Evolutionary conservation across 768 basidiomycete species (phyloP), one percentile per base, ranked within the genome.

Genomic region (Mycena belliarum): DNA sequence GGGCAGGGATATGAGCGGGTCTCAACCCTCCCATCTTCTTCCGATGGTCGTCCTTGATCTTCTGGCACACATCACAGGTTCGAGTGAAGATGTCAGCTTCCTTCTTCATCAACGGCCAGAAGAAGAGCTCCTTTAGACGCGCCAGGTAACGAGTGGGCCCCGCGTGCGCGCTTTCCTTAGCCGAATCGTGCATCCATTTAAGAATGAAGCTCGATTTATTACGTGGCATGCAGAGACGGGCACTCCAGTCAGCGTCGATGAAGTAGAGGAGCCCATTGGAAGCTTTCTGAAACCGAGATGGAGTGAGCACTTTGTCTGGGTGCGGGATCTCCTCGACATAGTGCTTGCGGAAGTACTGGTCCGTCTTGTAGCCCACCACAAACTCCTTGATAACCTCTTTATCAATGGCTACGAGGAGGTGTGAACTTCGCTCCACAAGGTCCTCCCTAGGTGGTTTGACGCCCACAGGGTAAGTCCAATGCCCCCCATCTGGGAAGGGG

Each of bases 191-290:
- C 0, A 44, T 26, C n/a, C 23, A 26, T n/a, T 44, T 33, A 1
- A 52, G 12, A 0, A 52, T 16, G 7, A 2, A 14, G 7, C 72
- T 60, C 9, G 62, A n/a, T 56, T 15, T 55, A 57, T 10, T 72
- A 55, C 16, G 0, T 0, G 58, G 58, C 0, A 60, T 44, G 40
- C 58, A 60, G 0, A 60, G 46, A 0, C 53, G 45, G 3, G 46
- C 5, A 1, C 20, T 35, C 54, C 59, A 55, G 23, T 60, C 49
- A 0, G 53, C 33, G 33, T 60, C 59, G 1, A 33, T 1, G 40
- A 60, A 60, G 20, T 60, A 60, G 23, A 60, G 42, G 6, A 60
- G 35, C 0, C 47, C 54, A 29, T 60, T 33, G 0, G 7, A 0
- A 3, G 44, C 50, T 29, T 54, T 52, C n/a, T 59, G 45, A 40